Evolutionary conservation across 2,329 filamentous ascomycete species (phyloP), one percentile per base, ranked within the genome.

Genomic region (Cercospora citrullina): DNA sequence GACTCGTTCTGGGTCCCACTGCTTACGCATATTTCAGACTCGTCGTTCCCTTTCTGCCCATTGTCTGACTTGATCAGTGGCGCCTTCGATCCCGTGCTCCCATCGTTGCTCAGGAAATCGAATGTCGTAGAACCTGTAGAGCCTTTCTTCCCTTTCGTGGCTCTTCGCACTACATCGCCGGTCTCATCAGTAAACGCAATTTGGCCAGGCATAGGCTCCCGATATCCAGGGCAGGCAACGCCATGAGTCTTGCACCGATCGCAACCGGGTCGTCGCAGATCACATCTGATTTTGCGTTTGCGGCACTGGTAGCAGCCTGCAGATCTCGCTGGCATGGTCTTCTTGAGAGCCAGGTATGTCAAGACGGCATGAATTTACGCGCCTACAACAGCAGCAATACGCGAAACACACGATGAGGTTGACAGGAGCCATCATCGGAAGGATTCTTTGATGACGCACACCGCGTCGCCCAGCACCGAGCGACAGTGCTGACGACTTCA

Each of bases 201-300:
- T 21, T 72, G 70, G 18, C 74, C 75, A 9, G 66, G 33, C 30
- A 70, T 64, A 14, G 72, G 69, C 23, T 68, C 66, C 16, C 75
- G 67, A 55, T 78, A 78, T n/a, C 76, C 76, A 9, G 74, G 72
- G 66, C 76, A 78, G 5, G 68, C 58, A 21, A 77, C 75, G 36
- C 75, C 73, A 65, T 77, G 75, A 14, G 72, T 76, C 16, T 69
- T 71, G 69, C 76, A 77, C 21, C 74, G 72, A 55, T 73, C 67
- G 65, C 76, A 78, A 14, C 66, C 65, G 18, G 76, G 76, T 10
- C 76, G 70, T 9, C 60, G 70, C 60, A 75, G 73, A 64, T 78
- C 76, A 66, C 76, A 78, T 39, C 75, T 70, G 42, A 78, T 75
- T 65, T 77, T 78, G 21, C 76, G 70, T 64, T 74, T 75, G 36